Evolutionary conservation across 331 rosid genomes (phyloP).

Genomic region (Rhamnella rubrinervis): DNA sequence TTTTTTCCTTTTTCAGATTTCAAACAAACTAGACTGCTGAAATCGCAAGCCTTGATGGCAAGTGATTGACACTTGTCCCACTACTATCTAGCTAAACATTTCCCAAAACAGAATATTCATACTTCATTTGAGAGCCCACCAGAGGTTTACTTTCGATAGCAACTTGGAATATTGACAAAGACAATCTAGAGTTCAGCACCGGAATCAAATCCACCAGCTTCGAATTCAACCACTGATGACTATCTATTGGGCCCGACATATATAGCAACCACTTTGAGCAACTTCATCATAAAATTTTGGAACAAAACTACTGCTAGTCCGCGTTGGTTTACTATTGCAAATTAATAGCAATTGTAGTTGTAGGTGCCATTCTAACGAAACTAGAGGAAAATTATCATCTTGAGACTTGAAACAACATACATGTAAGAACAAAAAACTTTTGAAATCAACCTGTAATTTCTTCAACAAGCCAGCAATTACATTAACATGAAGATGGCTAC

Average conservation of each 20-base stretch:
- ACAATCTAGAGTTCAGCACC: too few relatives aligned
- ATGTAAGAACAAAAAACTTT: too few relatives aligned
- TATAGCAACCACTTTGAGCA: neutral
- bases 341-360: neutral
- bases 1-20: neutral
- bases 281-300: neutral
- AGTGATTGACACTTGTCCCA: conserved; percentile 20
- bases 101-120: too few relatives aligned
- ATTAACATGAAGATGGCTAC: too few relatives aligned
- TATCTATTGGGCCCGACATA: neutral
- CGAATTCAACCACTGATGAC: neutral
- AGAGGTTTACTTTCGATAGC: too few relatives aligned
- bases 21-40: neutral
- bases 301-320: conserved; percentile 13
- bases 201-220: too few relatives aligned
- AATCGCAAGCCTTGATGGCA: neutral
- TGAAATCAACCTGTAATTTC: too few relatives aligned
- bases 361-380: neutral
- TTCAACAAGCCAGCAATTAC: too few relatives aligned
- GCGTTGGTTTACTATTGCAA: conserved; percentile 31
- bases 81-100: conserved; percentile 2
- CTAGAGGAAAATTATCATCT: too few relatives aligned
- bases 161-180: too few relatives aligned
- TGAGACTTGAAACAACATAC: too few relatives aligned
- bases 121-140: too few relatives aligned